Percentiles rank a stretch among this genome's conserved stretches.
phyloP scores from a whole-genome alignment of 371 early-diverging fungal genomes.

The Saksenaea oblongispora region DNA sequence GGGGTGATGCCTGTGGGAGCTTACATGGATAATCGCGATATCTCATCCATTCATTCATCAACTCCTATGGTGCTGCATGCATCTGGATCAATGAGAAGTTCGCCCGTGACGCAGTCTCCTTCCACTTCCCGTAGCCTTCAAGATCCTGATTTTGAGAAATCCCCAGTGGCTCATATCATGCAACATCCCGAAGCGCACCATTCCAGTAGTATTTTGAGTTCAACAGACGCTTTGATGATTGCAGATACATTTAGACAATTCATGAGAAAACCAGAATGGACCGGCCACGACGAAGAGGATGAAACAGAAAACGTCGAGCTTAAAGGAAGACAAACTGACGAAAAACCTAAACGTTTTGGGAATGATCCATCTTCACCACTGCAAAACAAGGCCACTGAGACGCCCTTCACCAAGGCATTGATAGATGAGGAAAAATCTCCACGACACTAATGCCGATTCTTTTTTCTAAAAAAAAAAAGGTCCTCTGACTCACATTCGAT shows the following conservation, averaged over 20 bases:
- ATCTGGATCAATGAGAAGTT: not conserved
- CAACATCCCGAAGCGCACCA: constrained; percentile 27
- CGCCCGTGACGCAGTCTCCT: not conserved
- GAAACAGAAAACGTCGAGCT: constrained; percentile 11
- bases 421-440: not conserved
- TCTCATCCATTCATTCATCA: constrained; percentile 27
- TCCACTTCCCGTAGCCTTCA: not conserved
- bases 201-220: constrained; percentile 44
- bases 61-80: constrained; percentile 5
- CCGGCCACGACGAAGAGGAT: constrained; percentile 34
- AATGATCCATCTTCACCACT: not conserved
- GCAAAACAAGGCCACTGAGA: not conserved
- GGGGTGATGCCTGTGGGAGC: not conserved
- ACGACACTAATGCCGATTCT: not conserved
- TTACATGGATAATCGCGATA: not conserved
- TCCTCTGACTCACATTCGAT: not conserved
- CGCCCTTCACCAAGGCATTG: not conserved
- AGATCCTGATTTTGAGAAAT: not conserved
- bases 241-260: constrained; percentile 54
- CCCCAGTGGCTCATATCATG: not conserved
- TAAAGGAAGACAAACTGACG: not conserved
- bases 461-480: not conserved
- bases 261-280: constrained; percentile 59
- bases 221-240: constrained; percentile 53
- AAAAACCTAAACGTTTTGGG: not conserved